phyloP scores from a whole-genome alignment of 768 basidiomycete genomes.

The Stropharia rugosoannulata region DNA sequence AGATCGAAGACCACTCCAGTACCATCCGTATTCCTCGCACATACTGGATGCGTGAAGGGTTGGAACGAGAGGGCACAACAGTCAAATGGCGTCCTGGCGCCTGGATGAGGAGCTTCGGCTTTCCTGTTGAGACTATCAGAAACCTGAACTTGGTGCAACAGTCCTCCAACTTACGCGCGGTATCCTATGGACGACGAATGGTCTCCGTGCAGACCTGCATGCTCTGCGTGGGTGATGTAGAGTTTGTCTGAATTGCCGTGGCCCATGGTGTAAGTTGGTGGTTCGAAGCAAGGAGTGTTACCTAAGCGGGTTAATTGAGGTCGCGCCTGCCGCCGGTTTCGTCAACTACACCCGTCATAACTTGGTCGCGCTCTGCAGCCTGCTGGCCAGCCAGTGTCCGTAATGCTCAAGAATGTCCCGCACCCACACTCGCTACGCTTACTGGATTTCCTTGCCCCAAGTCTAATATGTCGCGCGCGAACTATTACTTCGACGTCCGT shows the following conservation, averaged over 20 bases:
- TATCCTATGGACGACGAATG: slow-evolving; percentile 79
- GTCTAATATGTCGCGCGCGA: slow-evolving; percentile 20
- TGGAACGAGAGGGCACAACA: slow-evolving; percentile 92
- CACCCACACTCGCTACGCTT: slow-evolving; percentile 26
- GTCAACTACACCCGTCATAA: not conserved
- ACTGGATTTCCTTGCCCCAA: slow-evolving; percentile 45
- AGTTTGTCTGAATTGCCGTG: slow-evolving; percentile 87
- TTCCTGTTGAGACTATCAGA: slow-evolving; percentile 45
- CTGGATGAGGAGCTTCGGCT: slow-evolving; percentile 63
- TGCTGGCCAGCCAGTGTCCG: not conserved
- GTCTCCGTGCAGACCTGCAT: slow-evolving; percentile 75
- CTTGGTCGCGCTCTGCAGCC: slow-evolving; percentile 2
- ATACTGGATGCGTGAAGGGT: slow-evolving; percentile 86
- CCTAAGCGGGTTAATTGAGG: slow-evolving; percentile 5
- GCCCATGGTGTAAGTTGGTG: slow-evolving; percentile 49
- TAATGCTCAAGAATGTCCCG: slow-evolving; percentile 18
- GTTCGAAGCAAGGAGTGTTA: slow-evolving; percentile 11
- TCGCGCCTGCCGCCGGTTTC: not conserved
- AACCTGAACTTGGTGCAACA: slow-evolving; percentile 4
- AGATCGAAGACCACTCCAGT: slow-evolving; percentile 85
- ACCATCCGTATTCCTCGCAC: slow-evolving; percentile 79
- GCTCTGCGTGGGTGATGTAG: slow-evolving; percentile 89
- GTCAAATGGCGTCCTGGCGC: slow-evolving; percentile 77
- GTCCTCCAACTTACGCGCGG: slow-evolving; percentile 50
- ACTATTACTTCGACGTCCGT: slow-evolving; percentile 12